These are phyloP conservation scores for Populus davidiana DNA, from an alignment of 345 rosid species.

Conservation along the genomic window DNA sequence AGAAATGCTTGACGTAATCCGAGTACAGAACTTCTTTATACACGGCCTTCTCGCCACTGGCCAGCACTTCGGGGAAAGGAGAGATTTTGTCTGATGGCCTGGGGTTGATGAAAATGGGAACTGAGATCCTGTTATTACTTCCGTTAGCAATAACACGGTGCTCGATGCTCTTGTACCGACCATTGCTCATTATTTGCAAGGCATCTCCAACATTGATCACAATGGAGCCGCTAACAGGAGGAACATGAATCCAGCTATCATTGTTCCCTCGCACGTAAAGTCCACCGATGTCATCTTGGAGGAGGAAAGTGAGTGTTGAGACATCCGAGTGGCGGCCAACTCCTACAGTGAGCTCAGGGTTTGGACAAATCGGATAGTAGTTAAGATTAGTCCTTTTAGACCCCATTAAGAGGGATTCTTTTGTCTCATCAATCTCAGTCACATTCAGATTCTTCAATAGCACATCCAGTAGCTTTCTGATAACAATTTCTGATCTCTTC, in stretches of 20 bases:
- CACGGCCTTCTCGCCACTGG: slow-evolving; percentile 12
- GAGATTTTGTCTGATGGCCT: slow-evolving; percentile 4
- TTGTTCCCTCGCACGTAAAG: slow-evolving; percentile 38
- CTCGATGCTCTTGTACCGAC: slow-evolving; percentile 23
- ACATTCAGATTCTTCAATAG: not conserved
- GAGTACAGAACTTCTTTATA: slow-evolving; percentile 15
- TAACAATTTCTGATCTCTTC: not conserved
- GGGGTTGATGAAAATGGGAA: slow-evolving; percentile 29
- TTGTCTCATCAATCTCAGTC: not conserved
- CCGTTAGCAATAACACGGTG: slow-evolving; percentile 21
- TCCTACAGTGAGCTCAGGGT: slow-evolving; percentile 46
- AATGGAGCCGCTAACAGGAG: slow-evolving; percentile 20
- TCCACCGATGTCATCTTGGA: slow-evolving; percentile 45
- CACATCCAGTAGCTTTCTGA: not conserved
- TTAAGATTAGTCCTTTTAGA: slow-evolving; percentile 37
- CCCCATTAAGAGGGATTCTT: slow-evolving; percentile 36
- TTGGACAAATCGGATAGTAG: slow-evolving; percentile 44
- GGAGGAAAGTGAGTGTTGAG: slow-evolving; percentile 37
- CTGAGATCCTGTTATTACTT: slow-evolving; percentile 21
- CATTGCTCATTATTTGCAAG: slow-evolving; percentile 30
- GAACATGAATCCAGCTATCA: slow-evolving; percentile 25
- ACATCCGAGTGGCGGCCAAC: slow-evolving; percentile 42
- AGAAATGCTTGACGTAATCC: slow-evolving; percentile 19
- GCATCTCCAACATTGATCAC: slow-evolving; percentile 30
- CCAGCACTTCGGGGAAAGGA: slow-evolving; percentile 24